Evolutionary conservation across 768 basidiomycete species (phyloP).

Genomic region (Scleroderma bovista): DNA sequence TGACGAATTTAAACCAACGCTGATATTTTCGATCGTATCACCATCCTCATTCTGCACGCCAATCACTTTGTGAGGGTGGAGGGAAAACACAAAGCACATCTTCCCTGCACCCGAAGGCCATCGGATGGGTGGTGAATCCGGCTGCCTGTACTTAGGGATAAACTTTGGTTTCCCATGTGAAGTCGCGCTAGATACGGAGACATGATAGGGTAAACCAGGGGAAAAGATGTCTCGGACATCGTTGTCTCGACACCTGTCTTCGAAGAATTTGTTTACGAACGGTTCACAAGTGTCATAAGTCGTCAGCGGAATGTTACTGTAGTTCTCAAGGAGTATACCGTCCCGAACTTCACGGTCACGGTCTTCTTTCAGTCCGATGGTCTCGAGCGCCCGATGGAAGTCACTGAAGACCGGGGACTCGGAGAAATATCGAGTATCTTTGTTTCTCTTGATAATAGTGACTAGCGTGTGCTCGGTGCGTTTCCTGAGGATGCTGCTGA

Average conservation of each 20-base stretch:
- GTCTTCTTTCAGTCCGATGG: neutral
- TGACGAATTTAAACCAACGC: constrained; percentile 9
- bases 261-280: constrained; percentile 8
- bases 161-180: constrained; percentile 13
- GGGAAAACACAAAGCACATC: constrained; percentile 19
- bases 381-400: constrained; percentile 10
- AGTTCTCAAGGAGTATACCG: constrained; percentile 8
- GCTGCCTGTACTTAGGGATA: constrained; percentile 18
- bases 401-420: constrained; percentile 10
- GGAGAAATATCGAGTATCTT: constrained; percentile 8
- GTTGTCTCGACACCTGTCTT: neutral
- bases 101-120: constrained; percentile 9
- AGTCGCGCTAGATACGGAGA: constrained; percentile 15
- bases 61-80: constrained; percentile 8
- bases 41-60: constrained; percentile 2
- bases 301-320: constrained; percentile 16
- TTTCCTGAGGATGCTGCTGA: neutral
- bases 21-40: neutral
- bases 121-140: constrained; percentile 5
- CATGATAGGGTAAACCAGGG: constrained; percentile 16
- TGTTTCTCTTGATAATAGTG: constrained; percentile 10
- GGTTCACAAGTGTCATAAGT: constrained; percentile 18
- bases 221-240: constrained; percentile 20
- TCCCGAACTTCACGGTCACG: constrained; percentile 2
- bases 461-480: constrained; percentile 5